Conservation (phyloP, 1,284 basidiomycete genomes). For the Malassezia slooffiae region DNA sequence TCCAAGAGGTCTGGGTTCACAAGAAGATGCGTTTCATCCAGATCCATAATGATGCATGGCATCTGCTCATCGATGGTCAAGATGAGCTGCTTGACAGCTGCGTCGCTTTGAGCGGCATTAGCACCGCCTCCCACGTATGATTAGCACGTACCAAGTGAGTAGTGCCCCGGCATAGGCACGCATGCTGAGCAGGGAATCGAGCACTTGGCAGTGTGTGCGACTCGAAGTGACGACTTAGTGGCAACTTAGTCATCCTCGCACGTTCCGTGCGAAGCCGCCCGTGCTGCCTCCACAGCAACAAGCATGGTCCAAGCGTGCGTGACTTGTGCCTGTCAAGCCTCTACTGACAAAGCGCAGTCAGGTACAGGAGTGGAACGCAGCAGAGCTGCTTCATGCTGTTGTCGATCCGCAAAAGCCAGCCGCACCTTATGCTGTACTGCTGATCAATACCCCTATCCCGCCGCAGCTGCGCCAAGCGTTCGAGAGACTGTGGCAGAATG, state of each 20-base stretch:
- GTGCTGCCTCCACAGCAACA: too few relatives aligned
- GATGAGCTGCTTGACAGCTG: constrained; percentile 79
- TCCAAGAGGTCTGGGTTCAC: constrained; percentile 71
- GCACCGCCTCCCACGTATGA: too few relatives aligned
- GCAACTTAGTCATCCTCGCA: too few relatives aligned
- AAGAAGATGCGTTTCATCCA: constrained; percentile 72
- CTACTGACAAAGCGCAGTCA: too few relatives aligned
- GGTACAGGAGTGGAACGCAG: neutral
- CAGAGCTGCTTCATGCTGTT: neutral
- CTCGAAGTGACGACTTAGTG: neutral
- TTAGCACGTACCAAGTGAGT: constrained; percentile 9
- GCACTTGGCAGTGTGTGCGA: neutral
- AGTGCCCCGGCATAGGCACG: constrained; percentile 13
- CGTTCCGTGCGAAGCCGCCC: too few relatives aligned
- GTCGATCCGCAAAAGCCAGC: neutral
- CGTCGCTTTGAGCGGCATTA: constrained; percentile 57
- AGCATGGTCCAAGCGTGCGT: too few relatives aligned
- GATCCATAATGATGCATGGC: constrained; percentile 69
- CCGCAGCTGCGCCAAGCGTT: constrained; percentile 4
- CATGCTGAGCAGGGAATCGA: constrained; percentile 1
- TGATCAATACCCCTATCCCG: constrained; percentile 17
- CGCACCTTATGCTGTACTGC: constrained; percentile 10
- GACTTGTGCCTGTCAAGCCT: too few relatives aligned
- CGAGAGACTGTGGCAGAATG: constrained; percentile 16
- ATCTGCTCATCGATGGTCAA: constrained; percentile 62